These are phyloP conservation scores for Hyaloperonospora arabidopsidis DNA, from an alignment of 352 stramenopile species.

Conservation along the genomic window DNA sequence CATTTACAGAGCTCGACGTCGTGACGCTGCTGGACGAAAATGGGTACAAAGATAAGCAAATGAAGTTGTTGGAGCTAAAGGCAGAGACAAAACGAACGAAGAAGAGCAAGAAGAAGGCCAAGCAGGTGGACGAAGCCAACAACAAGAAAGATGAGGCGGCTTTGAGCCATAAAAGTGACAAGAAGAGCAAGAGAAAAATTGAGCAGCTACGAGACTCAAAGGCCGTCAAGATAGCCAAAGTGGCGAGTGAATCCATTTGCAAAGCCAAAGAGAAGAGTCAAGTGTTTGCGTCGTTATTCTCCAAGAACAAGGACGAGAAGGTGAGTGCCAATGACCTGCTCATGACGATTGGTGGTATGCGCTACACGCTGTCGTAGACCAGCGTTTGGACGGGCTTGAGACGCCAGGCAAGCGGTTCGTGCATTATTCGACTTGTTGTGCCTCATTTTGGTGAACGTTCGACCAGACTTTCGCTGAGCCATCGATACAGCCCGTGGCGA, in stretches of 20 bases:
- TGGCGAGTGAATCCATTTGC: conserved; percentile 46
- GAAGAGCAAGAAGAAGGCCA: conserved; percentile 50
- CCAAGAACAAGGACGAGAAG: conserved; percentile 58
- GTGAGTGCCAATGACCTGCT: conserved; percentile 72
- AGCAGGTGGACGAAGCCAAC: conserved; percentile 7
- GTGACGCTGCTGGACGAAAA: conserved; percentile 57
- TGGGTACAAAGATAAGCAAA: conserved; percentile 42
- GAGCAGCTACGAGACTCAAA: conserved; percentile 18
- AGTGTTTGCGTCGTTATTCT: conserved; percentile 79
- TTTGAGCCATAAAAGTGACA: conserved; percentile 25
- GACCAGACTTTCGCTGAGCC: conserved; percentile 70
- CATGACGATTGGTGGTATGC: conserved; percentile 78
- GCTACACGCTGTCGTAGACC: conserved; percentile 72
- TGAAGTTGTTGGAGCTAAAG: conserved; percentile 41
- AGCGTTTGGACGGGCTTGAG: no score
- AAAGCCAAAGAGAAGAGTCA: conserved; percentile 69
- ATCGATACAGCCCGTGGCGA: conserved; percentile 56
- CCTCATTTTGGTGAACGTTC: conserved; percentile 3
- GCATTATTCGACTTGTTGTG: no score
- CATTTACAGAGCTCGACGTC: conserved; percentile 45
- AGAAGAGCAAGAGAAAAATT: conserved; percentile 38
- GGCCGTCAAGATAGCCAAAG: conserved; percentile 44
- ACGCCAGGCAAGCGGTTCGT: no score
- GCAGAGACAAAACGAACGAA: conserved; percentile 35
- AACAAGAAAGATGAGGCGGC: conserved; percentile 30